phyloP scores from a whole-genome alignment of 495 filamentous ascomycete species.

The Pyrenula massariospora region DNA sequence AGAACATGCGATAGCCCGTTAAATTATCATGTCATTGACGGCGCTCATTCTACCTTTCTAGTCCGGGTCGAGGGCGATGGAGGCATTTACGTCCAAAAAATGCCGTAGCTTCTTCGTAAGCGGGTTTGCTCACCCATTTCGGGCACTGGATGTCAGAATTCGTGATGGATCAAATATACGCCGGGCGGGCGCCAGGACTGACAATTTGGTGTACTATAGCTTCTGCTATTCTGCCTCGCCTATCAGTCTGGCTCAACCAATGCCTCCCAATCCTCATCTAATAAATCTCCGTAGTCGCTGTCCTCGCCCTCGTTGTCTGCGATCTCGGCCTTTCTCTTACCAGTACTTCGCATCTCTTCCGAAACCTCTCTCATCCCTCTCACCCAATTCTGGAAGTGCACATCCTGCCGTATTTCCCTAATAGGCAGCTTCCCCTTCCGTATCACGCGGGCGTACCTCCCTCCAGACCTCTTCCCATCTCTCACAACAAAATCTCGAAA shows the following conservation, averaged over 20 bases:
- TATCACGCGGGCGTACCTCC: background rate
- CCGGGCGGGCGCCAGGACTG: too few relatives aligned
- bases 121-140: too few relatives aligned
- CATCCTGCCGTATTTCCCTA: background rate
- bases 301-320: slow-evolving; percentile 39
- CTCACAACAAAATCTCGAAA: background rate
- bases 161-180: too few relatives aligned
- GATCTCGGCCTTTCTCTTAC: slow-evolving; percentile 38
- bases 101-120: too few relatives aligned
- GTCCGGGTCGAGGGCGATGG: too few relatives aligned
- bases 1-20: too few relatives aligned
- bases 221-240: too few relatives aligned
- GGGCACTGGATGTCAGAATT: too few relatives aligned
- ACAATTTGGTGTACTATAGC: too few relatives aligned
- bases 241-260: background rate
- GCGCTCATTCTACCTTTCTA: too few relatives aligned
- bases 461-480: background rate
- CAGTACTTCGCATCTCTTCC: background rate
- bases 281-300: background rate
- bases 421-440: background rate
- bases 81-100: too few relatives aligned
- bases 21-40: too few relatives aligned
- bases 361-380: background rate
- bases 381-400: background rate
- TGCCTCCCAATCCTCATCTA: background rate